Conservation (phyloP, 2,329 filamentous ascomycete species). For the Fusarium mexicanum region DNA sequence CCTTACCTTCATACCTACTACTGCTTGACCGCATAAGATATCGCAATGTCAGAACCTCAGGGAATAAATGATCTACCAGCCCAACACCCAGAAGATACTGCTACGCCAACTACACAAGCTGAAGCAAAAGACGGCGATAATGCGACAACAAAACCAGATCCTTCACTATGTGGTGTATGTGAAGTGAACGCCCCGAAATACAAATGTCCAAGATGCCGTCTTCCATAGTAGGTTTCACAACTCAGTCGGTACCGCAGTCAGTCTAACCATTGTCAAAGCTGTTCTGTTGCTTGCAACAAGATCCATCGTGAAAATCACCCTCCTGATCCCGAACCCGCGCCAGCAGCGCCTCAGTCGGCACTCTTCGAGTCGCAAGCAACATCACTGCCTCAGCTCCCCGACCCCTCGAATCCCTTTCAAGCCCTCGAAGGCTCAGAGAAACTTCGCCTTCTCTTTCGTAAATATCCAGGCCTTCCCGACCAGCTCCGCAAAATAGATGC, state of each 20-base stretch:
- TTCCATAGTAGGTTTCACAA: slow-evolving; percentile 63
- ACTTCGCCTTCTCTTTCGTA: slow-evolving; percentile 60
- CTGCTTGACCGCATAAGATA: not conserved
- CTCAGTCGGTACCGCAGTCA: no score
- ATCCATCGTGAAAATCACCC: slow-evolving; percentile 62
- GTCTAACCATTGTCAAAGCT: slow-evolving; percentile 53
- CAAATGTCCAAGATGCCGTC: slow-evolving; percentile 68
- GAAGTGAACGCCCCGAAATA: slow-evolving; percentile 63
- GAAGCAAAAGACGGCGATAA: not conserved
- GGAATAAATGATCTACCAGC: not conserved
- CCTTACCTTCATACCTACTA: not conserved
- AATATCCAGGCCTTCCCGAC: slow-evolving; percentile 60
- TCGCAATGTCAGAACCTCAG: slow-evolving; percentile 26
- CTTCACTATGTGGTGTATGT: slow-evolving; percentile 62
- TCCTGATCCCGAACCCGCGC: slow-evolving; percentile 45
- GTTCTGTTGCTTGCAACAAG: slow-evolving; percentile 67
- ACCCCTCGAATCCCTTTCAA: slow-evolving; percentile 57
- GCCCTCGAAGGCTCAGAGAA: slow-evolving; percentile 61
- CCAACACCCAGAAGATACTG: slow-evolving; percentile 1
- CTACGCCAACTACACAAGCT: not conserved
- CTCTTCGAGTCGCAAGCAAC: slow-evolving; percentile 29
- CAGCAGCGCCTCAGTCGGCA: slow-evolving; percentile 10
- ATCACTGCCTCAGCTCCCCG: slow-evolving; percentile 9
- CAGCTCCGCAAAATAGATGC: slow-evolving; percentile 61
- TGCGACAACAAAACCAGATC: slow-evolving; percentile 7